phyloP scores from a whole-genome alignment of 176 grass and related monocot genomes.

The Stipa capillata region DNA sequence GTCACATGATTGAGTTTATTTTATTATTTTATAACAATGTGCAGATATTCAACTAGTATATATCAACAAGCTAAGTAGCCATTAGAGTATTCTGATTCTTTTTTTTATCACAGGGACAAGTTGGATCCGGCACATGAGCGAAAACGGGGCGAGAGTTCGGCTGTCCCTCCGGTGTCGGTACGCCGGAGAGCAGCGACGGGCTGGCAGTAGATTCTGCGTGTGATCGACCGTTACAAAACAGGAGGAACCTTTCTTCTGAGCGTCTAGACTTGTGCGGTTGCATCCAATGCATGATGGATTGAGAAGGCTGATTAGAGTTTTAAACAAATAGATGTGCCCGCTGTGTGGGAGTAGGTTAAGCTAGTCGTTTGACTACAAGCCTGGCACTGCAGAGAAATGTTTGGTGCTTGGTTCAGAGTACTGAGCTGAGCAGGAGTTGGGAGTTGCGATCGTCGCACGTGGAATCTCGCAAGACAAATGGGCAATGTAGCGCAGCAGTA shows the following conservation, averaged over 20 bases:
- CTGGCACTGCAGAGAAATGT: constrained; percentile 8
- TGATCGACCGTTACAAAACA: not conserved
- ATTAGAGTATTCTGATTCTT: not conserved
- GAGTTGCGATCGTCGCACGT: not conserved
- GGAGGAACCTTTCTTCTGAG: constrained; percentile 13
- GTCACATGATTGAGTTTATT: no score
- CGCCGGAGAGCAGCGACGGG: not conserved
- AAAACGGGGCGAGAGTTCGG: not conserved
- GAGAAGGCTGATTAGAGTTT: not conserved
- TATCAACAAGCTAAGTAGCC: not conserved
- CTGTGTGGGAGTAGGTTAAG: constrained; percentile 7
- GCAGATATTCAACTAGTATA: no score
- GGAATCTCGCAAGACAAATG: not conserved
- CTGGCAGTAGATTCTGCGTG: constrained; percentile 39
- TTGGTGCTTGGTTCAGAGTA: not conserved
- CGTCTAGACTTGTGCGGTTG: not conserved
- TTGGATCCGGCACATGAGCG: constrained; percentile 28
- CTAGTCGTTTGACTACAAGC: constrained; percentile 18
- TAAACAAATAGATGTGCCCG: not conserved
- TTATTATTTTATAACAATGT: no score
- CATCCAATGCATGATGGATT: not conserved
- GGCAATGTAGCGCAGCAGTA: not conserved
- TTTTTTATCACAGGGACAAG: not conserved
- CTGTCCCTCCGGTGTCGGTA: constrained; percentile 25
- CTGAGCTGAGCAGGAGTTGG: not conserved